phyloP scores from a whole-genome alignment of 352 stramenopile genomes.

The Phytophthora pluvialis region DNA sequence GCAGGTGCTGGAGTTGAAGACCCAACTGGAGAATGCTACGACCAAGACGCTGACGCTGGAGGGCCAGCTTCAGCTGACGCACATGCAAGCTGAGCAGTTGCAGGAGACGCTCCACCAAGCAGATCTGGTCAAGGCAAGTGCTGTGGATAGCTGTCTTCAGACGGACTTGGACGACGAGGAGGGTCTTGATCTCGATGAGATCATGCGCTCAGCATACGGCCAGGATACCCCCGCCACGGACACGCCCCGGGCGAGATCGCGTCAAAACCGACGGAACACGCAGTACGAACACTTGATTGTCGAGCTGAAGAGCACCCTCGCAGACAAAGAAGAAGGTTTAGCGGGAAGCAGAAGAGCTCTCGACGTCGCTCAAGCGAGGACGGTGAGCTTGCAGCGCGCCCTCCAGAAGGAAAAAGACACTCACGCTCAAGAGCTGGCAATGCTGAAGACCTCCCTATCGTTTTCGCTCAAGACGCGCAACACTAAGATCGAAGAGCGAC shows the following conservation, averaged over 20 bases:
- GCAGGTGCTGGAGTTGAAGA: conserved; percentile 66
- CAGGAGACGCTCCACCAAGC: conserved; percentile 52
- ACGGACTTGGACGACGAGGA: conserved; percentile 63
- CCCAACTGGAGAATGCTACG: conserved; percentile 45
- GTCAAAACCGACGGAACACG: conserved; percentile 34
- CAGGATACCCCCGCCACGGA: not conserved
- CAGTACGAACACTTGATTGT: conserved; percentile 78
- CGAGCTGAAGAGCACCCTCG: conserved; percentile 62
- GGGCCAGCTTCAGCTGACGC: conserved; percentile 41
- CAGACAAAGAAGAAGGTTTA: conserved; percentile 52
- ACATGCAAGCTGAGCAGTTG: conserved; percentile 31
- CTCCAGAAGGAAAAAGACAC: conserved; percentile 55
- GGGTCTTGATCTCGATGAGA: conserved; percentile 52
- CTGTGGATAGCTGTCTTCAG: conserved; percentile 47
- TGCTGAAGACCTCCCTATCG: conserved; percentile 50
- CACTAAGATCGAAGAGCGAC: conserved; percentile 62
- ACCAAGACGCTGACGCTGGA: conserved; percentile 42
- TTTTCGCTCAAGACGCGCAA: conserved; percentile 55
- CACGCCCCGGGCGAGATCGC: not conserved
- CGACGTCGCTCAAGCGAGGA: conserved; percentile 42
- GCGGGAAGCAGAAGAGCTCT: conserved; percentile 41
- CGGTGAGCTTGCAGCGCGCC: conserved; percentile 40
- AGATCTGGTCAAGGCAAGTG: conserved; percentile 37
- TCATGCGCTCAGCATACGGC: conserved; percentile 41
- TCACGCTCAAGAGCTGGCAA: conserved; percentile 45